Evolutionary conservation across 352 stramenopile species (phyloP).

Genomic region (Phytophthora rubi): DNA sequence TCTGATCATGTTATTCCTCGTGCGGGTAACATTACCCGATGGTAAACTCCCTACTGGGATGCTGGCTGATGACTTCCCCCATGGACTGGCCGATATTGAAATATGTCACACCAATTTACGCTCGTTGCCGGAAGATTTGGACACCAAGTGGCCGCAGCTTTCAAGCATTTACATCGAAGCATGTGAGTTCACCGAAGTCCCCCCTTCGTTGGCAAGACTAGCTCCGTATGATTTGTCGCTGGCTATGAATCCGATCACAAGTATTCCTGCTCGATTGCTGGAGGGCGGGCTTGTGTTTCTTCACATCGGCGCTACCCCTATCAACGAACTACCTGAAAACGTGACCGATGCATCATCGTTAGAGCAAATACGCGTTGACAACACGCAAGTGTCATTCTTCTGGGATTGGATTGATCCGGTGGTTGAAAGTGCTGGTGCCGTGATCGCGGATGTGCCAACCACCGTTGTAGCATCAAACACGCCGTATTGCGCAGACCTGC

Average conservation of each 20-base stretch:
- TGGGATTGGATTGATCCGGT: conserved; percentile 35
- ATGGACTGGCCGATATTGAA: conserved; percentile 36
- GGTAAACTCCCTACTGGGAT: conserved; percentile 11
- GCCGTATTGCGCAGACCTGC: conserved; percentile 20
- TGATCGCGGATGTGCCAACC: conserved; percentile 17
- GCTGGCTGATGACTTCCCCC: conserved; percentile 18
- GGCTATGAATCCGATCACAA: conserved; percentile 26
- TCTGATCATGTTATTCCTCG: conserved; percentile 34
- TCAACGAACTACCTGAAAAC: conserved; percentile 23
- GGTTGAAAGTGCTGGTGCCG: conserved; percentile 11
- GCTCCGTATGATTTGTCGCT: conserved; percentile 30
- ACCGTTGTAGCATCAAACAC: conserved; percentile 30
- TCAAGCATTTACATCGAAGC: conserved; percentile 35
- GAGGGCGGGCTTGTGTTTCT: conserved; percentile 28
- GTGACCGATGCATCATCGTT: conserved; percentile 20
- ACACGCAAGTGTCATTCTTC: conserved; percentile 32
- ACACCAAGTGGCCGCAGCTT: conserved; percentile 44
- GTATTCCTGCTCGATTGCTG: conserved; percentile 20
- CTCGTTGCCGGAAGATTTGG: conserved; percentile 43
- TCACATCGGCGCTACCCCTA: conserved; percentile 17
- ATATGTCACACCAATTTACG: conserved; percentile 45
- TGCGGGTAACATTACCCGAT: conserved; percentile 24
- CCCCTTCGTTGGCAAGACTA: conserved; percentile 17
- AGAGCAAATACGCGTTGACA: conserved; percentile 23
- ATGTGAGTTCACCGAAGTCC: conserved; percentile 21